These are phyloP conservation scores for Colletotrichum siamense DNA, from an alignment of 2,329 filamentous ascomycete species.

Conservation along the genomic window DNA sequence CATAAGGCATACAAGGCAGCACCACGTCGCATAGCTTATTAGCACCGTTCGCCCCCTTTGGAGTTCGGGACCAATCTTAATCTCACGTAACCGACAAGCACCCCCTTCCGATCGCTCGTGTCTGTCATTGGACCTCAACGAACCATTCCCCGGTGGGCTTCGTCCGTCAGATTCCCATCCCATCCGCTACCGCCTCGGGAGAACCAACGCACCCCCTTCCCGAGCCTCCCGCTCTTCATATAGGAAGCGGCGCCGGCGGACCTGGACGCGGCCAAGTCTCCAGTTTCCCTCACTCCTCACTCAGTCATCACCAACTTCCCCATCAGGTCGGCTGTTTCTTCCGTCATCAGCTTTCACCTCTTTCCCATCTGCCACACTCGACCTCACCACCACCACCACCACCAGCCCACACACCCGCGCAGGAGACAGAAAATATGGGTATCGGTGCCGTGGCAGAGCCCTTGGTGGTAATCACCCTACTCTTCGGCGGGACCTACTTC, in stretches of 20 bases:
- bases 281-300: not conserved
- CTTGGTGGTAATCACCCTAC: conserved; percentile 45
- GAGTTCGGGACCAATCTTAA: not conserved
- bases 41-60: not conserved
- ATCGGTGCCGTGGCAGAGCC: conserved; percentile 47
- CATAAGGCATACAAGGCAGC: not conserved
- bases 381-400: not conserved
- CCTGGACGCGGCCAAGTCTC: conserved; percentile 6
- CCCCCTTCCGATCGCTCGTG: not conserved
- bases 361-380: not conserved
- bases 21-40: not conserved
- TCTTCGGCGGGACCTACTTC: conserved; percentile 50
- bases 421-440: conserved; percentile 34
- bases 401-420: not conserved
- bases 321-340: not conserved
- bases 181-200: not conserved
- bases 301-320: not conserved
- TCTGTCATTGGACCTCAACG: not conserved
- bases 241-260: conserved; percentile 6
- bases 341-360: not conserved
- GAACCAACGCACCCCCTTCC: not conserved
- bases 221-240: conserved; percentile 17
- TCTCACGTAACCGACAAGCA: conserved; percentile 7
- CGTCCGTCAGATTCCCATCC: conserved; percentile 8
- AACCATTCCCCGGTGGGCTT: not conserved